These are phyloP conservation scores for Hypoxylon lenormandii DNA, from an alignment of 495 filamentous ascomycete genomes.

Conservation along the genomic window DNA sequence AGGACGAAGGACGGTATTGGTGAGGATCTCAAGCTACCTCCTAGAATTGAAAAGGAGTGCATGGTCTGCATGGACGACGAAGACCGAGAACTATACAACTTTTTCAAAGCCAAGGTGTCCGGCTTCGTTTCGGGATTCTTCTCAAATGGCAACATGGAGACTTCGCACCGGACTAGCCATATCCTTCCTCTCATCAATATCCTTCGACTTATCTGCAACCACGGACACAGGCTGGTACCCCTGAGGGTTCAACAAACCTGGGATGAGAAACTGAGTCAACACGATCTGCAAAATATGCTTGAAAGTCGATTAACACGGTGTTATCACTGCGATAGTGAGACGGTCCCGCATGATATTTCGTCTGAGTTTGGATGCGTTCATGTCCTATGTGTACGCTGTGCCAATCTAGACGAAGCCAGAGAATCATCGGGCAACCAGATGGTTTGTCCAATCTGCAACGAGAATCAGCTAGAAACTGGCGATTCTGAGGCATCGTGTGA, in stretches of 20 bases:
- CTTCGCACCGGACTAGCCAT: neutral
- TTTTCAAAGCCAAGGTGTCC: neutral
- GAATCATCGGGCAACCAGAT: no score
- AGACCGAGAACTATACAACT: neutral
- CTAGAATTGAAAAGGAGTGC: neutral
- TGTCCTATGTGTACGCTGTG: no score
- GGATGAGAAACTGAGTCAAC: neutral
- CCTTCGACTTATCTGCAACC: slow-evolving; percentile 3
- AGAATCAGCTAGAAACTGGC: no score
- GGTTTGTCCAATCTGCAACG: no score
- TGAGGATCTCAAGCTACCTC: neutral
- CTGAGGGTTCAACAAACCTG: slow-evolving; percentile 1
- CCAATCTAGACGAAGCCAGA: no score
- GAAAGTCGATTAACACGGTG: no score
- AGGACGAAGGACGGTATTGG: slow-evolving; percentile 42
- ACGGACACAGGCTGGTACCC: slow-evolving; percentile 5
- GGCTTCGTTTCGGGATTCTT: neutral
- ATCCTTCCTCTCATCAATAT: neutral
- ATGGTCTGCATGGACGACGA: neutral
- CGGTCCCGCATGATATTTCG: no score
- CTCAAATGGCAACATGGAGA: neutral
- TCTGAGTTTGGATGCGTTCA: no score
- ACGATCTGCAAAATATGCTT: no score
- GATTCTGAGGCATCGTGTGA: no score
- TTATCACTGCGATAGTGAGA: no score